Evolutionary conservation across 345 rosid species (phyloP).

Genomic region (Syzygium grande): DNA sequence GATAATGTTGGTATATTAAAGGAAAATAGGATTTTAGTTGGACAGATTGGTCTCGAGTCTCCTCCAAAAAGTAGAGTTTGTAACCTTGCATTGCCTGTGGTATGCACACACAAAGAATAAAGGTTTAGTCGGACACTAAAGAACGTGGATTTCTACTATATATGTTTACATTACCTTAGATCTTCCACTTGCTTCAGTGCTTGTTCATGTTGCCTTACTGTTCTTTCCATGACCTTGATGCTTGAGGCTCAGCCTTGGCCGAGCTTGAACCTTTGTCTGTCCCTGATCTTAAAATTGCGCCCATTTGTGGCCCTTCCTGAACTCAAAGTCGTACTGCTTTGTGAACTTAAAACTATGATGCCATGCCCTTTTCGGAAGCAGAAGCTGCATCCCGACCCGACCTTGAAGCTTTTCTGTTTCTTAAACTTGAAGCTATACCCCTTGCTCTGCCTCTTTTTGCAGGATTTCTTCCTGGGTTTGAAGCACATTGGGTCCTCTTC

Average conservation of each 20-base stretch:
- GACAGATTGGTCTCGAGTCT: background rate
- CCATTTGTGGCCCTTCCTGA: background rate
- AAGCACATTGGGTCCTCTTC: background rate
- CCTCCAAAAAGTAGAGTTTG: background rate
- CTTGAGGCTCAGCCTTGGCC: background rate
- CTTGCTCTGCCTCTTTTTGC: background rate
- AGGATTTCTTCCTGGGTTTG: background rate
- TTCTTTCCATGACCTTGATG: background rate
- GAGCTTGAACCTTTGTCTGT: background rate
- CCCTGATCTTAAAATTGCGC: background rate
- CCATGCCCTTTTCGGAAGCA: background rate
- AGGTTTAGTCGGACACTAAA: background rate
- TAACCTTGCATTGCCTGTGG: background rate
- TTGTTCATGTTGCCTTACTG: background rate
- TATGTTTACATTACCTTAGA: background rate
- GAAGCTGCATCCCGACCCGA: background rate
- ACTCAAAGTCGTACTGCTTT: background rate
- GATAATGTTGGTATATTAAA: background rate
- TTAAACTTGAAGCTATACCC: background rate
- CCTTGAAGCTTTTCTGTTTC: background rate
- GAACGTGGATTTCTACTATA: background rate
- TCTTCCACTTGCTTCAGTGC: background rate
- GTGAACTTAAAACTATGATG: background rate
- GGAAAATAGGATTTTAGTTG: background rate
- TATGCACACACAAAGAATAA: background rate